Conservation (phyloP, 805 yeast species). For the Lipomyces japonicus region DNA sequence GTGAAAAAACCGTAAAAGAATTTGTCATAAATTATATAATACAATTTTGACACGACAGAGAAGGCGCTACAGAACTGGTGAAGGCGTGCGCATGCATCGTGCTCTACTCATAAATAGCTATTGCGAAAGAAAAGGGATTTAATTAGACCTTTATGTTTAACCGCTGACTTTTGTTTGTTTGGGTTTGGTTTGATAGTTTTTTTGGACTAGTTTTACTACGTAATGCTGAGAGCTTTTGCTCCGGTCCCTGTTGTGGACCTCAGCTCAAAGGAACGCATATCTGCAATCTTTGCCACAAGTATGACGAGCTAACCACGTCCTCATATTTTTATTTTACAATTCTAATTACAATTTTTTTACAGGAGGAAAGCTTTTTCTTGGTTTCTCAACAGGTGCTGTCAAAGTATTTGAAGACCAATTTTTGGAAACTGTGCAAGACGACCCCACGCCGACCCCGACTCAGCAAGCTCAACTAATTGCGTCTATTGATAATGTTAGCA, state of each 20-base stretch:
- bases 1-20: no score
- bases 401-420: conserved; percentile 29
- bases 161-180: no score
- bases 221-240: conserved; percentile 20
- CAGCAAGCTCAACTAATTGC: conserved; percentile 13
- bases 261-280: conserved; percentile 22
- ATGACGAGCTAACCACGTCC: background rate
- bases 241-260: conserved; percentile 25
- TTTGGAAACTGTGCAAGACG: no score
- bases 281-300: conserved; percentile 15
- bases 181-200: no score
- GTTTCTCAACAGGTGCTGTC: conserved; percentile 33
- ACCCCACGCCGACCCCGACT: conserved; percentile 5
- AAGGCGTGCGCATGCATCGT: no score
- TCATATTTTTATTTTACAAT: background rate
- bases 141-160: no score
- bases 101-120: no score
- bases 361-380: conserved; percentile 33
- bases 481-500: conserved; percentile 28
- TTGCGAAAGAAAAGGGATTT: no score
- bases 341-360: background rate
- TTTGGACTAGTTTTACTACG: no score
- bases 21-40: no score
- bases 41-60: no score
- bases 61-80: no score